A percentile compares a stretch with the other conserved stretches of the same genome.
Evolutionary conservation across 164 flowering plant genomes (phyloP).

Genomic region (Platanus orientalis): DNA sequence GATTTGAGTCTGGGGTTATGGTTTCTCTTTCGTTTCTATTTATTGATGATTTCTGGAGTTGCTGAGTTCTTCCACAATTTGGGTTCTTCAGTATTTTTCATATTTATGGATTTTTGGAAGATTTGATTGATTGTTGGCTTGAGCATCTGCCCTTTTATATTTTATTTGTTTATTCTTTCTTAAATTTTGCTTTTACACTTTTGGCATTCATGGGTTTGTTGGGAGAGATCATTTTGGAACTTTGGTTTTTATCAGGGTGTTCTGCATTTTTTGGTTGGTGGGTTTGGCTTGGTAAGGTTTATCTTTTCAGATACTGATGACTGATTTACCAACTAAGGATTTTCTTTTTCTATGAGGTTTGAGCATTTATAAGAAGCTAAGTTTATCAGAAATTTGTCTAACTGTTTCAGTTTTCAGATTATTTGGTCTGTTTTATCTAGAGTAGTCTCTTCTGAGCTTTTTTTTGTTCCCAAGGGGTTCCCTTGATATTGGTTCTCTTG

Average conservation of each 20-base stretch:
- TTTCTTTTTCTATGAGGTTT: neutral
- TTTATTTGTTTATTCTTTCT: neutral
- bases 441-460: neutral
- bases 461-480: neutral
- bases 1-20: neutral
- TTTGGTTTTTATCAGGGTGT: conserved; percentile 1
- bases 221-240: neutral
- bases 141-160: neutral
- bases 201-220: neutral
- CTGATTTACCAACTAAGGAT: neutral
- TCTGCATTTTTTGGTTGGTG: conserved; percentile 1
- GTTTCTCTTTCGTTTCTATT: neutral
- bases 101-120: neutral
- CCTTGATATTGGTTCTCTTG: neutral
- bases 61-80: neutral
- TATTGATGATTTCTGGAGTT: neutral
- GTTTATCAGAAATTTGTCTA: conserved; percentile 3
- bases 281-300: neutral
- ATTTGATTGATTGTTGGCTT: neutral
- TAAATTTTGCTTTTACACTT: neutral
- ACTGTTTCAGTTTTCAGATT: neutral
- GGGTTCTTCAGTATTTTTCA: neutral
- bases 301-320: neutral
- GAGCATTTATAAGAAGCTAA: neutral
- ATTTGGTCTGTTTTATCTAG: neutral